phyloP scores from a whole-genome alignment of 371 early-diverging fungal genomes.

The Rhizomucor pusillus region DNA sequence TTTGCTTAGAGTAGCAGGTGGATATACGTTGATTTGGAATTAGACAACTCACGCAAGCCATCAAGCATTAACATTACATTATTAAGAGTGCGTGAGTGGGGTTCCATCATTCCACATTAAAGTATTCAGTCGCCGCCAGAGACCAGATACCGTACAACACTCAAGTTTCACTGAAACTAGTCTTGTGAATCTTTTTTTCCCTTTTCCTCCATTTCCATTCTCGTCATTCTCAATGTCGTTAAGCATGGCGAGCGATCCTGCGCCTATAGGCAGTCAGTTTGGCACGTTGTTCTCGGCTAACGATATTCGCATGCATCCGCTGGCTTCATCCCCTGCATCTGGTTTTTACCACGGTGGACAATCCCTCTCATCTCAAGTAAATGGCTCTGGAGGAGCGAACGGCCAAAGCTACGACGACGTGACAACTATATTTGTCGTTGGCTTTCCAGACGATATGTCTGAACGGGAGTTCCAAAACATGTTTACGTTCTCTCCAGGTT shows the following conservation, averaged over 20 bases:
- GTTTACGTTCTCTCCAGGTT: constrained; percentile 94
- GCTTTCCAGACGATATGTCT: constrained; percentile 96
- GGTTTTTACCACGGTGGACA: constrained; percentile 11
- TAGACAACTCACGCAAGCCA: too few species aligned
- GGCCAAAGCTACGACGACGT: constrained; percentile 52
- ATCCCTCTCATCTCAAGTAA: constrained; percentile 12
- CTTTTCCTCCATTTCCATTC: constrained; percentile 13
- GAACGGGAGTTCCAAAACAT: constrained; percentile 98
- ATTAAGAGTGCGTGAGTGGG: too few species aligned
- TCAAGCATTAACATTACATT: too few species aligned
- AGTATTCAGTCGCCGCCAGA: background rate
- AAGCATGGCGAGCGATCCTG: constrained; percentile 19
- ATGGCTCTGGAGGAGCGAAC: constrained; percentile 1
- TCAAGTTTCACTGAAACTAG: background rate
- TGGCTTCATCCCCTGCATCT: constrained; percentile 23
- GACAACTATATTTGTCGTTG: constrained; percentile 96
- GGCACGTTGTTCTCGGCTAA: constrained; percentile 7
- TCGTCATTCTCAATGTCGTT: constrained; percentile 8
- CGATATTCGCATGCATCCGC: constrained; percentile 25
- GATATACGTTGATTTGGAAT: too few species aligned
- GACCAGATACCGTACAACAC: too few species aligned
- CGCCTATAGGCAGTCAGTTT: constrained; percentile 10
- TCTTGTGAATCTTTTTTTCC: constrained; percentile 4
- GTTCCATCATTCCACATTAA: too few species aligned
- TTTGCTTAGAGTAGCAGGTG: too few species aligned